Evolutionary conservation across 495 filamentous ascomycete species (phyloP).

Genomic region (Trichoderma virens): DNA sequence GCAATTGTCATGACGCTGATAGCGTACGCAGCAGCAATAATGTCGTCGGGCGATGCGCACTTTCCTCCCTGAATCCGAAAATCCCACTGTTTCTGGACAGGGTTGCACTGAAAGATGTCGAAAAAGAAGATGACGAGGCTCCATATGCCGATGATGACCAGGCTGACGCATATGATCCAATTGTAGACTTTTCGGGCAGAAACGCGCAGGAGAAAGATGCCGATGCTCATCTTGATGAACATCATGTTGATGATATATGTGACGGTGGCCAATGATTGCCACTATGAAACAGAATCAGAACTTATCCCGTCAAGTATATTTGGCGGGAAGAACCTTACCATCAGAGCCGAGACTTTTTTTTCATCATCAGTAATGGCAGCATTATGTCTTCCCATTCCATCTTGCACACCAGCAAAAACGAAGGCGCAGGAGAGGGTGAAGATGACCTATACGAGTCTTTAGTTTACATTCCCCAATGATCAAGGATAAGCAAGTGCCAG

Average conservation of each 20-base stretch:
- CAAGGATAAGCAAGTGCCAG: not conserved
- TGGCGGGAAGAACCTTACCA: conserved; percentile 14
- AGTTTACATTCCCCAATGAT: not conserved
- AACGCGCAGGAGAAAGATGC: conserved; percentile 34
- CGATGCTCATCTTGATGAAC: conserved; percentile 39
- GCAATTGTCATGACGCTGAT: conserved; percentile 32
- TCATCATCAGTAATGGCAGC: conserved; percentile 20
- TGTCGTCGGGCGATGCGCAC: conserved; percentile 26
- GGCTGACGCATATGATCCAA: conserved; percentile 26
- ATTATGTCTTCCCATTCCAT: conserved; percentile 33
- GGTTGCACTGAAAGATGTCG: conserved; percentile 33
- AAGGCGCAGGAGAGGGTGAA: conserved; percentile 29
- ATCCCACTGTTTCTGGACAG: conserved; percentile 33
- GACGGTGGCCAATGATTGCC: conserved; percentile 31
- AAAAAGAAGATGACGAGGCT: conserved; percentile 31
- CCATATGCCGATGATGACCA: conserved; percentile 30
- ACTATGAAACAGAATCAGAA: conserved; percentile 16
- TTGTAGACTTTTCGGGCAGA: conserved; percentile 26
- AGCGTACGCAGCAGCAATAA: conserved; percentile 32
- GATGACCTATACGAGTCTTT: conserved; percentile 18
- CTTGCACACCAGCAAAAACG: conserved; percentile 22
- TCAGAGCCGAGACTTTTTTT: conserved; percentile 28
- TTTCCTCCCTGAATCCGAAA: conserved; percentile 23
- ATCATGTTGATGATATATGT: conserved; percentile 35
- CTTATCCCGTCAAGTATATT: not conserved